Conservation (phyloP, 306 rosid species). For the Vicia faba region DNA sequence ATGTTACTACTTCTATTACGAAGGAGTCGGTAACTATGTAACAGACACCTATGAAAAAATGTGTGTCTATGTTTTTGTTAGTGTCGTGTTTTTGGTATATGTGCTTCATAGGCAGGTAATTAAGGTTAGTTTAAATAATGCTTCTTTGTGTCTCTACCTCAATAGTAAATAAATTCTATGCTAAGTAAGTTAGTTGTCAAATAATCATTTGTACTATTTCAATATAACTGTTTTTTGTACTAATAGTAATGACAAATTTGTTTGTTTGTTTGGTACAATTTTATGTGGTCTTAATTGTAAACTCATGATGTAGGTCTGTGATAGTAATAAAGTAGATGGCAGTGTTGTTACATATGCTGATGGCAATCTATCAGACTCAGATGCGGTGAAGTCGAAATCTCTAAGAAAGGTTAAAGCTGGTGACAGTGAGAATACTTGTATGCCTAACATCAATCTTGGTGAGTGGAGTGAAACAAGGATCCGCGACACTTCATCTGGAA, state of each 20-base stretch:
- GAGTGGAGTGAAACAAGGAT: constrained; percentile 50
- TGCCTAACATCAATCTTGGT: constrained; percentile 51
- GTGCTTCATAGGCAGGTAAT: too few relatives aligned
- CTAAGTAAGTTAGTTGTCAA: background rate
- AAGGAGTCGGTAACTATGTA: too few relatives aligned
- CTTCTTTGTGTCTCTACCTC: too few relatives aligned
- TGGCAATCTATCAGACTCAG: constrained; percentile 47
- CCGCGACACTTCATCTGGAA: constrained; percentile 44
- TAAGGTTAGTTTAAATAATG: too few relatives aligned
- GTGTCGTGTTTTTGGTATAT: too few relatives aligned
- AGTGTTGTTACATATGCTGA: constrained; percentile 47
- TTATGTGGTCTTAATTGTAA: constrained; percentile 24
- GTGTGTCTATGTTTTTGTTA: too few relatives aligned
- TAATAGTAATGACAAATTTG: constrained; percentile 4
- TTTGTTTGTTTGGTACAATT: constrained; percentile 22
- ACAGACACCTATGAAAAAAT: too few relatives aligned
- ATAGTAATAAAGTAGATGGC: constrained; percentile 55
- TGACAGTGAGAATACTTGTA: constrained; percentile 42
- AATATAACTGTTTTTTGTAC: background rate
- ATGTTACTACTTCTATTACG: too few relatives aligned
- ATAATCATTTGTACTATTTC: background rate
- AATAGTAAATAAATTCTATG: too few relatives aligned
- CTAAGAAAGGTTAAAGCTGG: constrained; percentile 56
- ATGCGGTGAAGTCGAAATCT: constrained; percentile 53
- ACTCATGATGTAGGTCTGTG: constrained; percentile 64